These are phyloP conservation scores for Durio zibethinus DNA, from an alignment of 345 rosid genomes.

Conservation along the genomic window DNA sequence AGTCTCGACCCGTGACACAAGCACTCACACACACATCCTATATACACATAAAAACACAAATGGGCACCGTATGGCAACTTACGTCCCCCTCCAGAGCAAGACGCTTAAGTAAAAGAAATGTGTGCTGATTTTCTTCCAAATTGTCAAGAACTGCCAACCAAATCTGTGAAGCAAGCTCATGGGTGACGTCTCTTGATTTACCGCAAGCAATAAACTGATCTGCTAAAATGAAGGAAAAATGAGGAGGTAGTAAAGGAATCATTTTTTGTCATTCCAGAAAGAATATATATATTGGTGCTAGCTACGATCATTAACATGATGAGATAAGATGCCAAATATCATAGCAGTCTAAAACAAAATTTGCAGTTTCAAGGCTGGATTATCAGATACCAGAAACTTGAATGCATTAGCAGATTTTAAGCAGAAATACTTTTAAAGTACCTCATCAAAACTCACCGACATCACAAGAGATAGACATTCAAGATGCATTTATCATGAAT, in stretches of 20 bases:
- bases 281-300: neutral
- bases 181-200: conserved; percentile 60
- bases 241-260: neutral
- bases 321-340: neutral
- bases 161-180: conserved; percentile 72
- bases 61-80: conserved; percentile 23
- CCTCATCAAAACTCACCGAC: neutral
- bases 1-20: too few species aligned
- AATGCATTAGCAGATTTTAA: neutral
- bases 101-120: conserved; percentile 65
- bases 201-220: conserved; percentile 87
- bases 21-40: neutral
- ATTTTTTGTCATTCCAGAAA: neutral
- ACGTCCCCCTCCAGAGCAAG: conserved; percentile 78
- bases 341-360: neutral
- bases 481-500: neutral
- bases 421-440: neutral
- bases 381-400: neutral
- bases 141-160: conserved; percentile 86
- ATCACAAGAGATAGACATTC: neutral
- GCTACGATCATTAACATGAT: neutral
- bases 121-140: conserved; percentile 72
- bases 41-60: neutral
- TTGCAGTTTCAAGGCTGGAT: neutral
- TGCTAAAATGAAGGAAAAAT: conserved; percentile 28